phyloP scores from a whole-genome alignment of 202 grass and related monocot genomes.

The Sporobolus alterniflorus region DNA sequence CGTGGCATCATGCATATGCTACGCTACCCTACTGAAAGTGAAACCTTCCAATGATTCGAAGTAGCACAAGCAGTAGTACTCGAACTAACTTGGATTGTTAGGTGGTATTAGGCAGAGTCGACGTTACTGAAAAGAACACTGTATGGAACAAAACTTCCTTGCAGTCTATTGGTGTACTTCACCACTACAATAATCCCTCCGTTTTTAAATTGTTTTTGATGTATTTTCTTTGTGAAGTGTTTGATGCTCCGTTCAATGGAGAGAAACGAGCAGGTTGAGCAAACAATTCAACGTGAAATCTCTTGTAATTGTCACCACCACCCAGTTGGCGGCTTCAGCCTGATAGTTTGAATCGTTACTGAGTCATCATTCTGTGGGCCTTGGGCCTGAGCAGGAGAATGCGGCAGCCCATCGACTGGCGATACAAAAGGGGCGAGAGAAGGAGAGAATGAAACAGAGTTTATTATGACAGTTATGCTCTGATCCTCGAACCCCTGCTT shows the following conservation, averaged over 20 bases:
- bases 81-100: conserved; percentile 8
- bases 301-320: no score
- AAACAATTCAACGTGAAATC: background rate
- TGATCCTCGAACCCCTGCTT: no score
- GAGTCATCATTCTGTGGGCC: no score
- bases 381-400: no score
- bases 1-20: conserved; percentile 25
- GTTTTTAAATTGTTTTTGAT: no score
- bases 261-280: background rate
- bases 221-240: background rate
- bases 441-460: no score
- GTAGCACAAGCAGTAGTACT: background rate
- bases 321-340: no score
- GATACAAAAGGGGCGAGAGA: no score
- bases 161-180: background rate
- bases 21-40: conserved; percentile 23
- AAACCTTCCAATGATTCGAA: conserved; percentile 35
- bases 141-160: background rate
- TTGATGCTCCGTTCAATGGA: background rate
- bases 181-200: background rate
- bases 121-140: conserved; percentile 11
- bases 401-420: no score
- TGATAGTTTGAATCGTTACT: no score
- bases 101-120: conserved; percentile 27
- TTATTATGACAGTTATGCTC: no score